Percentiles rank a stretch among this genome's conserved stretches.
Conservation (phyloP, 805 yeast species). For the Candida odintsovae region DNA sequence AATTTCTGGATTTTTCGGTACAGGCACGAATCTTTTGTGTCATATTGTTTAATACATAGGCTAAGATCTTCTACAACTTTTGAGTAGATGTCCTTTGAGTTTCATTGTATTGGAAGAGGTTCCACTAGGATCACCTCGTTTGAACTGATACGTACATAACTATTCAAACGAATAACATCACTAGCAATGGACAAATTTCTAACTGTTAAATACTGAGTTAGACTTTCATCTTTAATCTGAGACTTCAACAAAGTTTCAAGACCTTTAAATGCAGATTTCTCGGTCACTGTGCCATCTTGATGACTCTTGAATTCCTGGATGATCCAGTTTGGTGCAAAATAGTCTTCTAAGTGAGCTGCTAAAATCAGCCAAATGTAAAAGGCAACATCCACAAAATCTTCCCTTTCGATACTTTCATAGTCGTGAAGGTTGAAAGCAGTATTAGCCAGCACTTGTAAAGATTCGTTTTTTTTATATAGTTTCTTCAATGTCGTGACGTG, state of each 20-base stretch:
- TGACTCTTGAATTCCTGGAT: neutral
- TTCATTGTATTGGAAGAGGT: constrained; percentile 3
- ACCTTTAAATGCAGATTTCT: neutral
- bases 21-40: too few species aligned
- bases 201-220: constrained; percentile 4
- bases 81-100: too few species aligned
- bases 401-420: constrained; percentile 38
- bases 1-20: neutral
- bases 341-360: constrained; percentile 7
- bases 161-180: constrained; percentile 7
- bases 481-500: constrained; percentile 44
- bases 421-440: constrained; percentile 41
- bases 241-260: constrained; percentile 6
- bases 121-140: constrained; percentile 18
- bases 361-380: constrained; percentile 17
- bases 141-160: constrained; percentile 14
- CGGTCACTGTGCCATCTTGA: neutral
- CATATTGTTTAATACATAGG: too few species aligned
- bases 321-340: constrained; percentile 16
- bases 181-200: constrained; percentile 13
- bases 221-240: constrained; percentile 1
- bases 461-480: constrained; percentile 44
- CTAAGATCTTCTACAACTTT: too few species aligned
- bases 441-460: constrained; percentile 41
- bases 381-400: constrained; percentile 34